phyloP scores from a whole-genome alignment of 2,329 filamentous ascomycete species.

The Pseudogymnoascus verrucosus region DNA sequence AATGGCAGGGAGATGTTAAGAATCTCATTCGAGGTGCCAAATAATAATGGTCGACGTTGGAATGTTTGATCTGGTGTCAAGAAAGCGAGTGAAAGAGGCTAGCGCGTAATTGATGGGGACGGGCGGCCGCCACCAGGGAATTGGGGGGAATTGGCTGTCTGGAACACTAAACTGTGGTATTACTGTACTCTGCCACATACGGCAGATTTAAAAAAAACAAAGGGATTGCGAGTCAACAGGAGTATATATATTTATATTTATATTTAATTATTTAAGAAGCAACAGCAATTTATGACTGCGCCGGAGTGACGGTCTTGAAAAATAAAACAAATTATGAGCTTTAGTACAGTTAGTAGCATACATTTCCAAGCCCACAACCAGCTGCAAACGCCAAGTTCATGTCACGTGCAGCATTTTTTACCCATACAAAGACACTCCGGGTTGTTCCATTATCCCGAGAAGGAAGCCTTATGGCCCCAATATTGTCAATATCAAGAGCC shows the following conservation, averaged over 20 bases:
- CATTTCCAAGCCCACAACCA: background rate
- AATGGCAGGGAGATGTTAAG: background rate
- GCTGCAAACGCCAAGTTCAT: background rate
- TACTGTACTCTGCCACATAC: background rate
- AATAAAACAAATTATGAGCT: background rate
- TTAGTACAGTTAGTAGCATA: background rate
- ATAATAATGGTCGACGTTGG: slow-evolving; percentile 1
- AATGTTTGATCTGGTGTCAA: slow-evolving; percentile 8
- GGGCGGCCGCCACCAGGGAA: background rate
- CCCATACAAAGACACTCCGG: background rate
- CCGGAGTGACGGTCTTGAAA: background rate
- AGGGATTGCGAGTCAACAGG: background rate
- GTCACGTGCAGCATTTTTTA: slow-evolving; percentile 3
- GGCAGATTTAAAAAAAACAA: background rate
- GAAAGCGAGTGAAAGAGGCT: slow-evolving; percentile 7
- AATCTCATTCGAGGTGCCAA: slow-evolving; percentile 1
- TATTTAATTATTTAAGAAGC: background rate
- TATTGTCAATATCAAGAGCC: background rate
- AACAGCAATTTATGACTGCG: background rate
- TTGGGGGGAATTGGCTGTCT: slow-evolving; percentile 3
- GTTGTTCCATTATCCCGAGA: background rate
- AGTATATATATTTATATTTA: background rate
- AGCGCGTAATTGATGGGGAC: slow-evolving; percentile 4
- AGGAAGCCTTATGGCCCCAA: background rate
- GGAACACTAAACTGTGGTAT: background rate